Evolutionary conservation across 306 rosid species (phyloP), one percentile per base, ranked within the genome.

Genomic region (Quercus alba): DNA sequence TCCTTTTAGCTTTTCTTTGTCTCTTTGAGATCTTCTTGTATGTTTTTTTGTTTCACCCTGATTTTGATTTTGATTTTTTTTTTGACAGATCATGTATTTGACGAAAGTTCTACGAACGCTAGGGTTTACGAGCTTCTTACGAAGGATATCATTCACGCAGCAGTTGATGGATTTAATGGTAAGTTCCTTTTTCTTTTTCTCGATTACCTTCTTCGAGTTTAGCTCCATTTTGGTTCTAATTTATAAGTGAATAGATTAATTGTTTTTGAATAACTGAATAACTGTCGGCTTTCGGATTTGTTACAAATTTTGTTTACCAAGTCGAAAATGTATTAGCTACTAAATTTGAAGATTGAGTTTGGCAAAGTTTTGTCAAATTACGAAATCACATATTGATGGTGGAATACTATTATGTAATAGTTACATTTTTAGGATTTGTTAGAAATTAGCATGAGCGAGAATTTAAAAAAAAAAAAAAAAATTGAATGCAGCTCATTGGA

Each of bases 141-240:
- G 30, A 91, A 85, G 88, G 99, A 95, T 68, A 81, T 95, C 74
- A 93, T 91, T 72, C 89, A 75, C n/a, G 98, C 98, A 41, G 98
- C 94, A 1, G 92, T 93, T 26, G 93, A 91, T 77, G 99, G 99
- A 70, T 93, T 95, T 81, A 91, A 95, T 23, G 98, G 99, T 93
- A 86, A 67, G 67, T 12, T 62, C 57, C n/a, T 23, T 38, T 77
- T n/a, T 56, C 17, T 51, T 41, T n/a, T 5, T 73, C 4, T n/a
- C 2, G 13, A 59, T 30, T 64, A 30, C 41, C 4, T 64, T 67
- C 44, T 33, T 67, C 26, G 26, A 35, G 35, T 33, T 67, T 33
- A 67, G 72, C 72, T 33, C 25, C 2, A 7, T 67, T 31, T 35
- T 35, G 4, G 26, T 9, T 67, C 25, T 28, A 14, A 30, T 49